phyloP scores from a whole-genome alignment of 2,329 filamentous ascomycete species.

The Penicillium olsonii region DNA sequence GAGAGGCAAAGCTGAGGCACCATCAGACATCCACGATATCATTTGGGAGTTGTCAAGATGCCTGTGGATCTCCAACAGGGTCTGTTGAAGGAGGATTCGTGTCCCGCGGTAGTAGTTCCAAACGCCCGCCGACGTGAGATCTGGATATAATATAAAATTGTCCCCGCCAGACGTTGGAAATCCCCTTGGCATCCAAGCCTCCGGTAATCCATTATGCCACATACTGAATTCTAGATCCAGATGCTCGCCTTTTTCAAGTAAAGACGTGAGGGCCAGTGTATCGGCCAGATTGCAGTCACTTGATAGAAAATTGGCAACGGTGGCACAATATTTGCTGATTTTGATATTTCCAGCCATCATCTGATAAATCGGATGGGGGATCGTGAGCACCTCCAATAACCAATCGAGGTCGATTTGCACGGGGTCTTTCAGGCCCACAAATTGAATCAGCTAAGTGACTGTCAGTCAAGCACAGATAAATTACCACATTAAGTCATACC shows the following conservation, averaged over 20 bases:
- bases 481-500: not conserved
- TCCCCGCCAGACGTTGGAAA: not conserved
- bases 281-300: not conserved
- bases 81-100: constrained; percentile 1
- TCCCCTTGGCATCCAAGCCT: constrained; percentile 2
- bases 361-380: constrained; percentile 6
- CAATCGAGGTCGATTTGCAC: constrained; percentile 1
- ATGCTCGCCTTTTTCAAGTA: constrained; percentile 7
- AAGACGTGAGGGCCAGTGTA: not conserved
- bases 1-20: not conserved
- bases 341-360: constrained; percentile 6
- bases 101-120: constrained; percentile 3
- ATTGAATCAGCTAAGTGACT: constrained; percentile 1
- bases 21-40: not conserved
- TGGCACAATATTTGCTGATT: constrained; percentile 1
- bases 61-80: not conserved
- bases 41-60: not conserved
- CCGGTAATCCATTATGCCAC: constrained; percentile 1
- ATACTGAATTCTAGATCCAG: constrained; percentile 2
- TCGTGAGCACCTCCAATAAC: constrained; percentile 1
- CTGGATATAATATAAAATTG: not conserved
- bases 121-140: constrained; percentile 1
- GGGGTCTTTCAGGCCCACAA: constrained; percentile 5
- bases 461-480: not conserved
- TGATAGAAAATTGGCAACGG: not conserved